Conservation (phyloP, 331 rosid genomes). For the Quercus lobata region DNA sequence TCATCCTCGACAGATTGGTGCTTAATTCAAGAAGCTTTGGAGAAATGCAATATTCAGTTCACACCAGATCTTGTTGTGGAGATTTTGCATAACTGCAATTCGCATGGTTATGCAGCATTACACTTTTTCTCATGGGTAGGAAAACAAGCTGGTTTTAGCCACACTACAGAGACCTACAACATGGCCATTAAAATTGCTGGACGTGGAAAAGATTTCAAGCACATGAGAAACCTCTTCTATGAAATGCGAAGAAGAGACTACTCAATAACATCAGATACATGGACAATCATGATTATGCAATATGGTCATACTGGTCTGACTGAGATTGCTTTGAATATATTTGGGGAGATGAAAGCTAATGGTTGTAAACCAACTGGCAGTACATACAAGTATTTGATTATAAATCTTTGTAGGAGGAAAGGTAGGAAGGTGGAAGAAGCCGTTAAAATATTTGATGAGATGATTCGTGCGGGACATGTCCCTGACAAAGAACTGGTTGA, state of each 20-base stretch:
- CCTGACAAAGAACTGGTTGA: conserved; percentile 81
- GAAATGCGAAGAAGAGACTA: conserved; percentile 76
- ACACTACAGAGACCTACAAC: conserved; percentile 79
- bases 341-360: conserved; percentile 63
- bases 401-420: conserved; percentile 65
- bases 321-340: conserved; percentile 58
- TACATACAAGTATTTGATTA: conserved; percentile 78
- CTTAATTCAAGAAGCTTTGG: conserved; percentile 46
- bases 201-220: conserved; percentile 79
- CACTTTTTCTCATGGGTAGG: conserved; percentile 76
- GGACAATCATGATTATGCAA: conserved; percentile 89
- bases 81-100: conserved; percentile 43
- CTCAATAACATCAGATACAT: conserved; percentile 62
- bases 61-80: conserved; percentile 60
- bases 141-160: conserved; percentile 54
- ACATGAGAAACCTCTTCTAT: conserved; percentile 73
- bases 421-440: conserved; percentile 83
- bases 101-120: conserved; percentile 46
- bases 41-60: conserved; percentile 47
- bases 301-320: conserved; percentile 88
- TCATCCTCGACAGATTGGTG: conserved; percentile 55
- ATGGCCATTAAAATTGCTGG: conserved; percentile 85
- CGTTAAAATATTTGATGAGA: conserved; percentile 43
- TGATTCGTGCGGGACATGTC: conserved; percentile 44
- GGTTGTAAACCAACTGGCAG: conserved; percentile 53